phyloP scores from a whole-genome alignment of 2,329 filamentous ascomycete genomes.

The Talaromyces sp. region DNA sequence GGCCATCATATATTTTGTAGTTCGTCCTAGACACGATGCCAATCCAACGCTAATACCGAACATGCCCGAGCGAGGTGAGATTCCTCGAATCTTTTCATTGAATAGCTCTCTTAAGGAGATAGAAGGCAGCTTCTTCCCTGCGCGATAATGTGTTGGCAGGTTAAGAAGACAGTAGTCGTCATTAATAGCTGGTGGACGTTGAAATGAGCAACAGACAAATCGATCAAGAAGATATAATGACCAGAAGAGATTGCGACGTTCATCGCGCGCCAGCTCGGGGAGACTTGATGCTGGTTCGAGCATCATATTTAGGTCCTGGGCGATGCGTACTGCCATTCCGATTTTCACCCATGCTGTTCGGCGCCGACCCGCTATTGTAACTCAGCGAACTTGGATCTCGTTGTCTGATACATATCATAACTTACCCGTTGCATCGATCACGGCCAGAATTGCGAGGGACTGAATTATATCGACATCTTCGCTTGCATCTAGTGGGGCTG shows the following conservation, averaged over 20 bases:
- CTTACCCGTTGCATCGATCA: slow-evolving; percentile 34
- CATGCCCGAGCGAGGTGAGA: slow-evolving; percentile 12
- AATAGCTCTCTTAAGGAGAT: slow-evolving; percentile 15
- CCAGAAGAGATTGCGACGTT: slow-evolving; percentile 43
- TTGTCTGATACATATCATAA: not conserved
- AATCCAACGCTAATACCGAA: slow-evolving; percentile 23
- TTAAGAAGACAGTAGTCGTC: slow-evolving; percentile 38
- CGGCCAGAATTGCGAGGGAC: slow-evolving; percentile 34
- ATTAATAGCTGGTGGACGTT: slow-evolving; percentile 37
- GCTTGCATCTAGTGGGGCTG: slow-evolving; percentile 13
- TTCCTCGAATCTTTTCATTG: slow-evolving; percentile 3
- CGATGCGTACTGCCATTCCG: slow-evolving; percentile 32
- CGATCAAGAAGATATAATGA: slow-evolving; percentile 44
- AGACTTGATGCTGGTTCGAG: slow-evolving; percentile 30
- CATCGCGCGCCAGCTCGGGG: slow-evolving; percentile 31
- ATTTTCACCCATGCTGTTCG: slow-evolving; percentile 42
- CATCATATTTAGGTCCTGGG: slow-evolving; percentile 40
- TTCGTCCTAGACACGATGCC: slow-evolving; percentile 19
- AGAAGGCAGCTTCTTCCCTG: not conserved
- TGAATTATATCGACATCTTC: slow-evolving; percentile 24
- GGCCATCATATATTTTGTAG: slow-evolving; percentile 25
- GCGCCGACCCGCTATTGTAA: slow-evolving; percentile 29
- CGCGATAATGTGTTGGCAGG: slow-evolving; percentile 26
- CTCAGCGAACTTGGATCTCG: not conserved
- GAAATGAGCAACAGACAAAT: slow-evolving; percentile 40